Evolutionary conservation across 805 yeast genomes (phyloP).

Genomic region (Wickerhamiella qilinensis): DNA sequence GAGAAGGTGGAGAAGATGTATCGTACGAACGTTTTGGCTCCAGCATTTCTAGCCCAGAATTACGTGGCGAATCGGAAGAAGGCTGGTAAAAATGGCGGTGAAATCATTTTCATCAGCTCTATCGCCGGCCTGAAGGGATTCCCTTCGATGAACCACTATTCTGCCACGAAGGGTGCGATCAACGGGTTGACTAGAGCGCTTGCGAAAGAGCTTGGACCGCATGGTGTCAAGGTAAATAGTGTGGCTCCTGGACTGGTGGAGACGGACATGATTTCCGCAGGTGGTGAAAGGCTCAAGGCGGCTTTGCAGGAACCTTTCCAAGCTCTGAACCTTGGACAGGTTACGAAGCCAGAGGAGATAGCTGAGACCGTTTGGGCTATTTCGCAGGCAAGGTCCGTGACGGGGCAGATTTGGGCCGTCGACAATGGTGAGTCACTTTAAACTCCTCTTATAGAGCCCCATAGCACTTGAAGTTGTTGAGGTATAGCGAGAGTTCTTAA

Average conservation of each 20-base stretch:
- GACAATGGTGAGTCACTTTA: too few species aligned
- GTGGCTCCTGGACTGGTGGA: constrained; percentile 52
- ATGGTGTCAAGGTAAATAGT: constrained; percentile 43
- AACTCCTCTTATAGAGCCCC: too few species aligned
- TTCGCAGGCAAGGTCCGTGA: background rate
- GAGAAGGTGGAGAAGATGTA: constrained; percentile 33
- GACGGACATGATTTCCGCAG: constrained; percentile 62
- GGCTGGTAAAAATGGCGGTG: constrained; percentile 18
- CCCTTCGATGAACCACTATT: constrained; percentile 46
- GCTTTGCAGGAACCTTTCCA: too few species aligned
- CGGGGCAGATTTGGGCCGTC: background rate
- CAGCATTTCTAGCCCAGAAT: constrained; percentile 41
- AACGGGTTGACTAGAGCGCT: constrained; percentile 42
- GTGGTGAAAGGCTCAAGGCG: too few species aligned
- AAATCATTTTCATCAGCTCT: constrained; percentile 52
- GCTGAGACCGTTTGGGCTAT: background rate
- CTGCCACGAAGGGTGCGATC: constrained; percentile 58
- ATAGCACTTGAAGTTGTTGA: too few species aligned
- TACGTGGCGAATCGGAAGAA: constrained; percentile 36
- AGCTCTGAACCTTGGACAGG: background rate
- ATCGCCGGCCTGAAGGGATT: constrained; percentile 29
- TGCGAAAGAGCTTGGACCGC: constrained; percentile 40
- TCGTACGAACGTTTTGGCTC: constrained; percentile 40
- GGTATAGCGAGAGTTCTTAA: too few species aligned
- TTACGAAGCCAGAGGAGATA: background rate